These are phyloP conservation scores for Cyclotella choctawhatcheeana DNA, from an alignment of 108 stramenopile genomes.

Conservation along the genomic window DNA sequence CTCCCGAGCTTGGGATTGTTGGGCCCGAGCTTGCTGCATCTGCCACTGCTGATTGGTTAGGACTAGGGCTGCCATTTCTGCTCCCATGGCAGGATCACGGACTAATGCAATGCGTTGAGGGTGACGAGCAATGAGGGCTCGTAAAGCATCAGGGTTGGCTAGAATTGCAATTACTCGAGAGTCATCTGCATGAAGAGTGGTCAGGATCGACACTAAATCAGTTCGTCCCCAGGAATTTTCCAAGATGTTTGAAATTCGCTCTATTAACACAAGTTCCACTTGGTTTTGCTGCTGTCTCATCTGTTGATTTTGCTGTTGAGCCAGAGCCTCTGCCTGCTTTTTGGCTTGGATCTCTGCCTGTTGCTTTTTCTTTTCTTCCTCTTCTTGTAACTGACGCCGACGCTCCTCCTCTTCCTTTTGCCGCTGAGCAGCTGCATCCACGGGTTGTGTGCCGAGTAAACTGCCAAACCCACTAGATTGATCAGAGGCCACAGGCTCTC, in stretches of 20 bases:
- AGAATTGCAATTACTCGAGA: constrained; percentile 82
- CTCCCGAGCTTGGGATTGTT: constrained; percentile 51
- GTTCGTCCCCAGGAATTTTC: constrained; percentile 89
- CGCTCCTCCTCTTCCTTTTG: constrained; percentile 60
- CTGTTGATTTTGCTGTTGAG: constrained; percentile 52
- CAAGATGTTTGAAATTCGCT: constrained; percentile 81
- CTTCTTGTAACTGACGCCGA: constrained; percentile 63
- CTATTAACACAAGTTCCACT: constrained; percentile 88
- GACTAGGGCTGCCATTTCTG: constrained; percentile 75
- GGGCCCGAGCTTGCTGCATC: constrained; percentile 46
- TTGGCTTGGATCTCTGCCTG: constrained; percentile 60
- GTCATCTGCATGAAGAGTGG: constrained; percentile 84
- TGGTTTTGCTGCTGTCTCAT: constrained; percentile 70
- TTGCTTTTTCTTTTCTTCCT: constrained; percentile 65
- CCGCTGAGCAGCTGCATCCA: constrained; percentile 48
- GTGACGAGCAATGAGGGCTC: constrained; percentile 77
- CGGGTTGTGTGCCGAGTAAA: constrained; percentile 32
- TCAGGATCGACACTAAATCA: constrained; percentile 79
- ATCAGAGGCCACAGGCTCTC: constrained; percentile 15
- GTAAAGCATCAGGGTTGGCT: constrained; percentile 68
- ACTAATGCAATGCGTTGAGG: constrained; percentile 67
- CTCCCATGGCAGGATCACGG: constrained; percentile 71
- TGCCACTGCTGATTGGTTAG: constrained; percentile 83
- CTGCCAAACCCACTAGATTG: constrained; percentile 48
- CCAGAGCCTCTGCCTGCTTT: constrained; percentile 54